These are phyloP conservation scores for Cladosporium sp. DNA, from an alignment of 2,329 filamentous ascomycete genomes.

Conservation along the genomic window DNA sequence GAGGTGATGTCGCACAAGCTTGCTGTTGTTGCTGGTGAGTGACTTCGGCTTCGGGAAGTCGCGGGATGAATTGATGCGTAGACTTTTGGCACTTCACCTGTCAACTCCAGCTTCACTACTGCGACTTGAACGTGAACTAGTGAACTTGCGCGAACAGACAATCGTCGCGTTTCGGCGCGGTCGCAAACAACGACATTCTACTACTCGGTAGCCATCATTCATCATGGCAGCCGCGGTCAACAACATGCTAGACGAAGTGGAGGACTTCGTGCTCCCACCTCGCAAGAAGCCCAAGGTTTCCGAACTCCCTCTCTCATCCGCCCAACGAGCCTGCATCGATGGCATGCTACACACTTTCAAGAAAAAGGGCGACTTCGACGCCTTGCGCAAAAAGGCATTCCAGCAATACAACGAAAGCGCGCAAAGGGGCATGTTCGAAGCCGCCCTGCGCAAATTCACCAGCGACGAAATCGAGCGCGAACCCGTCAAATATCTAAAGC, in stretches of 20 bases:
- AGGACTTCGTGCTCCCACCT: slow-evolving; percentile 29
- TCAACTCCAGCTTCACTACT: too few species aligned
- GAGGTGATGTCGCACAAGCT: slow-evolving; percentile 8
- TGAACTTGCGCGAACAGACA: too few species aligned
- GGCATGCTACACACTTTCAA: slow-evolving; percentile 75
- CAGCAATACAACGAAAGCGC: slow-evolving; percentile 58
- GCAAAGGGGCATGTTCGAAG: slow-evolving; percentile 44
- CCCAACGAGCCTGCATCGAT: slow-evolving; percentile 71
- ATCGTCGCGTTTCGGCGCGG: not conserved
- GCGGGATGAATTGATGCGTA: not conserved
- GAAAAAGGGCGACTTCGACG: slow-evolving; percentile 80
- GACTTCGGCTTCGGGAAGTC: not conserved
- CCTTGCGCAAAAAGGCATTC: slow-evolving; percentile 71
- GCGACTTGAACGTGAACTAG: too few species aligned
- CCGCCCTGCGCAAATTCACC: slow-evolving; percentile 48
- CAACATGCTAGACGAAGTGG: slow-evolving; percentile 20
- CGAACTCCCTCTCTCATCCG: slow-evolving; percentile 68
- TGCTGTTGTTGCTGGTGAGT: not conserved
- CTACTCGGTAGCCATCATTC: not conserved
- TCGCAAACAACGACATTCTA: not conserved
- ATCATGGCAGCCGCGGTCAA: slow-evolving; percentile 18
- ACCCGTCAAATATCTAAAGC: slow-evolving; percentile 61
- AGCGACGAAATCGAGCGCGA: slow-evolving; percentile 73
- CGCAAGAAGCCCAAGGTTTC: slow-evolving; percentile 66
- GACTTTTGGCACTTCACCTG: not conserved